Base-by-base conservation (phyloP, 1,284 basidiomycete genomes). In the Leccinum pachyderme region DNA sequence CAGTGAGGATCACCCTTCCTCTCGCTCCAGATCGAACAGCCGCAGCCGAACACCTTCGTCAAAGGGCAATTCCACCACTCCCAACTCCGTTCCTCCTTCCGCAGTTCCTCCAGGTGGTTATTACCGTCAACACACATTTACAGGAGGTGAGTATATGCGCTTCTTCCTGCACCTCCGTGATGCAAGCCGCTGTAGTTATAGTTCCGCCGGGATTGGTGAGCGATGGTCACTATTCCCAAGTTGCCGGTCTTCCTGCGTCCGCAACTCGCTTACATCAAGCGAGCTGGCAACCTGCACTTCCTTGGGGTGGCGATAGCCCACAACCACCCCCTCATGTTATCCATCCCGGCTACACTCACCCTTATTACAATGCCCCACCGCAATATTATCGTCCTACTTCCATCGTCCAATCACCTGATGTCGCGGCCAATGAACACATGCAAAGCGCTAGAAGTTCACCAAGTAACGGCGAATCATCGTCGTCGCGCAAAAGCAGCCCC, bases 61-160 rank as follows among this genome's bases (percentile, higher is more conserved):
- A 52, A 79, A 77, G 57, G 75, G 77, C 43, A 69, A 70, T 41
- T 63, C 66, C 15, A 60, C 61, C 13, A 58, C 51, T 18, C 60
- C 67, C 22, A 52, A 66, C 54, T 54, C 71, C 56, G 61, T 67
- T 33, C 65, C 72, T 53, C 69, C 72, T 56, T 58, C 71, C 37
- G 62, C 67, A 27, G 64, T 65, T 7, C 62, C 65, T 24, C 65
- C 73, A 25, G 63, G 69, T 4, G 76, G 76, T 15, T 85, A 87
- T 67, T 87, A 87, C 62, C 80, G 83, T 35, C 79, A 79, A 59
- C 83, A 87, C 61, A 84, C 81, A 59, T 72, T 72, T 41, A 52
- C 73, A 56, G 73, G 77, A 66, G 61, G 63, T 66, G 51, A 52
- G 57, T 51, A 28, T 53, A 49, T 59, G 48, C 59, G 13, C 44